Conservation (phyloP, 1,139 yeast genomes). For the Taphrina communis region DNA sequence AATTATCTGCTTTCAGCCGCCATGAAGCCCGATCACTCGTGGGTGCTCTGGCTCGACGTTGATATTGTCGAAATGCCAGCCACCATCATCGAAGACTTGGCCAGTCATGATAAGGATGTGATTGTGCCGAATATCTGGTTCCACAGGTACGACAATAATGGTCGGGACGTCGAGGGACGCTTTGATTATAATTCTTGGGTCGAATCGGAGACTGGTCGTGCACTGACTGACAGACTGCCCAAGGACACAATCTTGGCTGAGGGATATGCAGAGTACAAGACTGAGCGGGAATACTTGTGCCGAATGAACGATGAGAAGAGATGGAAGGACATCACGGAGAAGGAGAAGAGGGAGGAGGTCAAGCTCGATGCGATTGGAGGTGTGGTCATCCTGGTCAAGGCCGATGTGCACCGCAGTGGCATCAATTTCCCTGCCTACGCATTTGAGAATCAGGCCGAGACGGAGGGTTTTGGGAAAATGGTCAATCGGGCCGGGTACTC, state of each 20-base stretch:
- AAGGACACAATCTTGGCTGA: conserved; percentile 91
- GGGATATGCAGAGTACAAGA: conserved; percentile 87
- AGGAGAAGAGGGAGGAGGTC: conserved; percentile 68
- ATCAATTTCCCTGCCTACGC: conserved; percentile 89
- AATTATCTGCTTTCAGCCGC: conserved; percentile 84
- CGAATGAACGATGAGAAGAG: conserved; percentile 44
- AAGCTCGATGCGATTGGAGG: conserved; percentile 91
- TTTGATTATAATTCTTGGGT: conserved; percentile 70
- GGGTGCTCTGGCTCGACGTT: conserved; percentile 95
- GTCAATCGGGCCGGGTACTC: conserved; percentile 76
- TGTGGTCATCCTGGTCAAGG: conserved; percentile 81
- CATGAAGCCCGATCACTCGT: conserved; percentile 80
- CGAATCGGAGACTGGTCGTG: conserved; percentile 73
- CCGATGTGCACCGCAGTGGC: conserved; percentile 80
- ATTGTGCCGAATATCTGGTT: conserved; percentile 88
- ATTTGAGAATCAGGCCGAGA: conserved; percentile 87
- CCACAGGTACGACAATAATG: conserved; percentile 75
- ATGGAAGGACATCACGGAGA: conserved; percentile 57
- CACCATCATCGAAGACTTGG: conserved; percentile 75
- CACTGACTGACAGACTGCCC: conserved; percentile 66
- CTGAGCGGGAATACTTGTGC: conserved; percentile 66
- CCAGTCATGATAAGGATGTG: conserved; percentile 76
- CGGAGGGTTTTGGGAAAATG: conserved; percentile 88
- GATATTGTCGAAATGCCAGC: conserved; percentile 86
- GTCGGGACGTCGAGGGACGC: conserved; percentile 58